A percentile compares a stretch with the other conserved stretches of the same genome.
Evolutionary conservation across 2,329 filamentous ascomycete genomes (phyloP).

Genomic region (Aspergillus tamarii): DNA sequence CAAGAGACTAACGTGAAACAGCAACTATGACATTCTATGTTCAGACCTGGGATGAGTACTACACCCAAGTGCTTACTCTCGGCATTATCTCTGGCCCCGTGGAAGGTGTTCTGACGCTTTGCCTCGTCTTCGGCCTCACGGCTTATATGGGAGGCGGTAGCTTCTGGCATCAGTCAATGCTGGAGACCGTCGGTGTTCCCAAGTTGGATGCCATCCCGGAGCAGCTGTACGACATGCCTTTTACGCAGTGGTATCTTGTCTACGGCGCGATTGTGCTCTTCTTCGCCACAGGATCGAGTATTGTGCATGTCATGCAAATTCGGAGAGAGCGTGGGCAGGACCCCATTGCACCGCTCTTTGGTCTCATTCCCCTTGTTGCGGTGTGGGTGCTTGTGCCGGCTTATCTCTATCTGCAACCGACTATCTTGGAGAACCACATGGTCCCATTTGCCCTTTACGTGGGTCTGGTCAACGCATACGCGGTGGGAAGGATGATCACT

Average conservation of each 20-base stretch:
- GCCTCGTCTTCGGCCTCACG: conserved; percentile 79
- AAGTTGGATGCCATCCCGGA: conserved; percentile 67
- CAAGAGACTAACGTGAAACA: conserved; percentile 36
- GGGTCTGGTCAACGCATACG: conserved; percentile 90
- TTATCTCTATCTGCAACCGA: conserved; percentile 84
- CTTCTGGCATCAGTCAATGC: conserved; percentile 88
- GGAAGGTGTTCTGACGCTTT: conserved; percentile 86
- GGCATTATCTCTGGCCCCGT: conserved; percentile 93
- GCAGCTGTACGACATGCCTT: conserved; percentile 75
- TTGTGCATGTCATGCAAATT: conserved; percentile 80
- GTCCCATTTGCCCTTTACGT: conserved; percentile 89
- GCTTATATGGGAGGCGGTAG: conserved; percentile 83
- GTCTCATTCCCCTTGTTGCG: conserved; percentile 77
- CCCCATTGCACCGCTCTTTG: conserved; percentile 69
- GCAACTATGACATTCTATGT: conserved; percentile 95
- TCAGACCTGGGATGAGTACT: conserved; percentile 99
- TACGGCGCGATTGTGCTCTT: conserved; percentile 81
- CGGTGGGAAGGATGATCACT: conserved; percentile 92
- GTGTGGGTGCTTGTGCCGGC: conserved; percentile 76
- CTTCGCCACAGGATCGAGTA: conserved; percentile 75
- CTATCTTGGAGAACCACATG: conserved; percentile 79
- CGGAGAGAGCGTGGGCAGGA: conserved; percentile 74
- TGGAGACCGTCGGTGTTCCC: conserved; percentile 71
- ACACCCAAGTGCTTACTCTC: conserved; percentile 92
- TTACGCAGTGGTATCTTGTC: conserved; percentile 90